A percentile compares a stretch with the other conserved stretches of the same genome.
Conservation (phyloP, 805 yeast genomes). For the Kuraishia capsulata region DNA sequence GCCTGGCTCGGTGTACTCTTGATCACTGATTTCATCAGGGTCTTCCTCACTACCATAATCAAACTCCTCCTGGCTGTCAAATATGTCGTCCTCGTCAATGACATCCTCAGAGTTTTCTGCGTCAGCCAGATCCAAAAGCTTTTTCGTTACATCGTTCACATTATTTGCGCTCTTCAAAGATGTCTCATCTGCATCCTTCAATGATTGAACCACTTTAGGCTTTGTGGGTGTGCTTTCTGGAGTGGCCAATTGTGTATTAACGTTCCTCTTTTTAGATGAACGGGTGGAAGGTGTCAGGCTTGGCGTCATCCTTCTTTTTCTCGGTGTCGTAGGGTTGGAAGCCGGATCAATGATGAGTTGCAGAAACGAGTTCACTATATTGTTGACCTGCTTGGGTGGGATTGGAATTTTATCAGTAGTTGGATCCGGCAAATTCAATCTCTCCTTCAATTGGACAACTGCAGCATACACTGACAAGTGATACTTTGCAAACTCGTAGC, state of each 20-base stretch:
- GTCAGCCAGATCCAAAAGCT: neutral
- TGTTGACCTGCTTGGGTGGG: conserved; percentile 31
- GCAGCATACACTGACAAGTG: conserved; percentile 63
- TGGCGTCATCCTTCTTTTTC: conserved; percentile 4
- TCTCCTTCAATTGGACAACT: conserved; percentile 35
- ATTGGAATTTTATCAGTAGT: conserved; percentile 45
- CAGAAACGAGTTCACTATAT: conserved; percentile 36
- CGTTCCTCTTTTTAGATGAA: neutral
- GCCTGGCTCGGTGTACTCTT: neutral
- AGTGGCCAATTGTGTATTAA: neutral
- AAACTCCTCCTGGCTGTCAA: no score
- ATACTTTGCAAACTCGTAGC: conserved; percentile 54
- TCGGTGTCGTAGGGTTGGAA: conserved; percentile 21
- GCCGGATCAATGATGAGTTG: conserved; percentile 24
- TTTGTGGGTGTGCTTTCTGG: neutral
- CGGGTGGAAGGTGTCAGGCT: conserved; percentile 1
- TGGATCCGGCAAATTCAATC: conserved; percentile 39
- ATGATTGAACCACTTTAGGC: neutral
- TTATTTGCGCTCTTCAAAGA: no score
- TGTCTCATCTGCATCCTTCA: neutral
- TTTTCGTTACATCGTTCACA: neutral
- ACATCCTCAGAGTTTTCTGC: neutral
- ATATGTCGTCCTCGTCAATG: neutral
- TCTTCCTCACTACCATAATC: neutral
- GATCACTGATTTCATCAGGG: neutral